Evolutionary conservation across 2,329 filamentous ascomycete species (phyloP).

Genomic region (Fusarium mangiferae): DNA sequence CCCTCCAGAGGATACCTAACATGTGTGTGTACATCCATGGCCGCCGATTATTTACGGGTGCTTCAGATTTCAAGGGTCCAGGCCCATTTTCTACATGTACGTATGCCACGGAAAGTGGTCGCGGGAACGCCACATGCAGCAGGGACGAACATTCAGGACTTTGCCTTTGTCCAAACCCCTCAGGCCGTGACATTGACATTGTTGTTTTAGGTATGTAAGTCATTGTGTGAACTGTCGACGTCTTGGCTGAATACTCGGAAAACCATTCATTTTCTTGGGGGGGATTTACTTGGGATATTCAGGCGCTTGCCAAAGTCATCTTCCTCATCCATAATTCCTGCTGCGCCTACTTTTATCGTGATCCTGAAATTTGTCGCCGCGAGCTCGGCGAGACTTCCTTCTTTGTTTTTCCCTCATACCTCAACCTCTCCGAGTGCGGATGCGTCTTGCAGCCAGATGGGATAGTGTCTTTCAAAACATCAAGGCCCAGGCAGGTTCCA

Average conservation of each 20-base stretch:
- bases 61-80: conserved; percentile 33
- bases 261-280: background rate
- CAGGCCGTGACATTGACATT: background rate
- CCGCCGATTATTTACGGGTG: conserved; percentile 16
- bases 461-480: conserved; percentile 13
- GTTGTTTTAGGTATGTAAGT: background rate
- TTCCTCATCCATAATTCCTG: background rate
- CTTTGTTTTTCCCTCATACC: conserved; percentile 25
- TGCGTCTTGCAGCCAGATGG: conserved; percentile 10
- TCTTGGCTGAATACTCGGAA: background rate
- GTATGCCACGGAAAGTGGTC: background rate
- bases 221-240: background rate
- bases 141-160: background rate
- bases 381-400: conserved; percentile 30
- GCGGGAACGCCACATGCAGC: background rate
- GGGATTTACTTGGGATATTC: background rate
- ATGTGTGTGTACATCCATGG: background rate
- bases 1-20: background rate
- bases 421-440: conserved; percentile 27
- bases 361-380: conserved; percentile 8
- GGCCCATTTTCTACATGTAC: conserved; percentile 12
- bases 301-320: background rate
- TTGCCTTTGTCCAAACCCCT: background rate
- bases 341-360: background rate
- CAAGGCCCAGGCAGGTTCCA: background rate